Percentiles rank a stretch among this genome's conserved stretches.
phyloP scores from a whole-genome alignment of 2,329 filamentous ascomycete genomes.

The Monilinia fructicola region DNA sequence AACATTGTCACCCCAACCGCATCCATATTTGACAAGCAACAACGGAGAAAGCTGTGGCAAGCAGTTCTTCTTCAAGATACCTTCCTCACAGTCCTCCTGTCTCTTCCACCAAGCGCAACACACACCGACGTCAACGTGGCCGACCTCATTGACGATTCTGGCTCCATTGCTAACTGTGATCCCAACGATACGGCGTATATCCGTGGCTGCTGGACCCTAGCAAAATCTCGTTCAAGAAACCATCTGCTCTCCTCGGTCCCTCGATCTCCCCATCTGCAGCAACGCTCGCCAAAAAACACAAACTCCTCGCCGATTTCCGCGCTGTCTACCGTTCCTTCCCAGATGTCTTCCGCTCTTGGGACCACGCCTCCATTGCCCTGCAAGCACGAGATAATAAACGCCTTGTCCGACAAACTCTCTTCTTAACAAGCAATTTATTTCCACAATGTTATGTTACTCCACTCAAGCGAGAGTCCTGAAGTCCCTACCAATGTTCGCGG shows the following conservation, averaged over 20 bases:
- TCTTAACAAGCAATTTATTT: conserved; percentile 78
- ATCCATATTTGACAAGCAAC: conserved; percentile 70
- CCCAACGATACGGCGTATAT: conserved; percentile 68
- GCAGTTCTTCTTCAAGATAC: conserved; percentile 79
- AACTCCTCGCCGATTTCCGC: conserved; percentile 68
- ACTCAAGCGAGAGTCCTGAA: conserved; percentile 66
- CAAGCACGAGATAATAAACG: conserved; percentile 59
- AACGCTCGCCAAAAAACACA: conserved; percentile 66
- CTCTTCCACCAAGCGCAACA: conserved; percentile 73
- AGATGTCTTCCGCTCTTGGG: conserved; percentile 66
- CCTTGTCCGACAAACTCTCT: conserved; percentile 71
- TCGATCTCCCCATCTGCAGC: conserved; percentile 69
- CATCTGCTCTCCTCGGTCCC: conserved; percentile 71
- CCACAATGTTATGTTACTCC: conserved; percentile 78
- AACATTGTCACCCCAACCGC: conserved; percentile 70
- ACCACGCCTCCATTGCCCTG: conserved; percentile 59
- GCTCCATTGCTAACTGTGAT: conserved; percentile 57
- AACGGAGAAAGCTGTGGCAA: conserved; percentile 78
- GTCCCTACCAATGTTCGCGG: conserved; percentile 64
- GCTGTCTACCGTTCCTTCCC: conserved; percentile 73
- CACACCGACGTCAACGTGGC: conserved; percentile 79
- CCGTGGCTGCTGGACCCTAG: conserved; percentile 71
- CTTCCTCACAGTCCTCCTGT: conserved; percentile 74
- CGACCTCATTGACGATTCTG: conserved; percentile 64
- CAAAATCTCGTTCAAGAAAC: conserved; percentile 74